Base-by-base conservation (phyloP, 148 eudicot genomes). In the Vaccinium corymbosum region DNA sequence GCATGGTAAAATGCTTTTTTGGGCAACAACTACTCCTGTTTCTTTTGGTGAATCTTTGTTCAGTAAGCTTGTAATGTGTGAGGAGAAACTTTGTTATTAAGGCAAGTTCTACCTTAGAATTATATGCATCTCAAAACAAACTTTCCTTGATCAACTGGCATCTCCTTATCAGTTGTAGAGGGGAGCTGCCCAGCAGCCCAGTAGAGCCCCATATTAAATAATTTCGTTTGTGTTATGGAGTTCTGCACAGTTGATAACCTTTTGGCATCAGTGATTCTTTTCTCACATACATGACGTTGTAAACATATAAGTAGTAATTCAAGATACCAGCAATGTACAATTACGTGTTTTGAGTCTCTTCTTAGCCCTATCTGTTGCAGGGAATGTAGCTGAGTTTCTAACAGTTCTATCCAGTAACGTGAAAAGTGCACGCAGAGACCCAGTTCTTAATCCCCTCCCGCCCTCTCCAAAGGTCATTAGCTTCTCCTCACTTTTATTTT, bases 321-420 rank as follows among this genome's bases (percentile, higher is more conserved):
- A 19, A 38, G 48, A 19, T 42, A 46, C 78, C 20, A 74, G 50
- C 22, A 38, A 49, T n/a, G 13, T 48, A 46, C 27, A n/a, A 75
- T 76, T 48, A 29, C 1, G 27, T 27, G 5, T 68, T 29, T 68
- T 68, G 72, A 27, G 53, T 76, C 29, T n/a, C 16, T 48, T 76
- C 29, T 76, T 49, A 8, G 32, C 52, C 20, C 32, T 49, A 11
- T 32, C 55, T n/a, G 13, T 42, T 76, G 79, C 57, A 49, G 79
- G 79, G 79, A 76, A 49, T 76, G 55, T 48, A 49, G 79, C 79
- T 19, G 7, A 49, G 56, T 76, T 48, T 32, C 35, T 11, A 76
- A 50, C 35, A 50, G 29, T 76, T 76, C 56, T 19, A 76, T 50
- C 29, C 57, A 50, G 27, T 42, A 5, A 27, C 56, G 32, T 25